phyloP scores from a whole-genome alignment of 305 asterid genomes.

The Euphrasia arctica region DNA sequence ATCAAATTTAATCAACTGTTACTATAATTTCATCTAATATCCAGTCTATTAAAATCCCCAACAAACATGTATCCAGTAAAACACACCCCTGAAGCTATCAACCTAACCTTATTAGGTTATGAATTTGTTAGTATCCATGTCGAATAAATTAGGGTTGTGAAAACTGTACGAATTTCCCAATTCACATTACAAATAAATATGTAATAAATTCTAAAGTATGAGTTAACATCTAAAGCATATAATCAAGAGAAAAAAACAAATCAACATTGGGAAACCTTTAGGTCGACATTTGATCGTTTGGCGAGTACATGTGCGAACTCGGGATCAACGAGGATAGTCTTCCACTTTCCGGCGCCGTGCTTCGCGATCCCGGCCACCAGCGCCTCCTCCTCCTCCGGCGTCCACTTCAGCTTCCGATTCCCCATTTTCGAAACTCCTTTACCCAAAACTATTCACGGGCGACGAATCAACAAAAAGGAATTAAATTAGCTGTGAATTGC shows the following conservation, averaged over 20 bases:
- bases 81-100: too few relatives aligned
- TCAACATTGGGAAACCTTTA: not conserved
- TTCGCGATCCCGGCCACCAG: slow-evolving; percentile 81
- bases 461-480: not conserved
- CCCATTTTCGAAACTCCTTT: slow-evolving; percentile 46
- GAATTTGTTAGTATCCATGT: too few relatives aligned
- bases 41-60: too few relatives aligned
- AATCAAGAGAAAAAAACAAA: not conserved
- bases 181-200: not conserved
- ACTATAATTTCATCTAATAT: too few relatives aligned
- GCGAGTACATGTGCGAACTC: not conserved
- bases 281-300: slow-evolving; percentile 6
- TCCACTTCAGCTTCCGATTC: slow-evolving; percentile 97
- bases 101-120: too few relatives aligned
- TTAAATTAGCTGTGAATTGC: not conserved
- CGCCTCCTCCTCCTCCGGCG: slow-evolving; percentile 89
- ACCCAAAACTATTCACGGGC: not conserved
- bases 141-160: not conserved
- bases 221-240: not conserved
- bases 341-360: slow-evolving; percentile 98
- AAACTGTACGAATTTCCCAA: not conserved
- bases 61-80: too few relatives aligned
- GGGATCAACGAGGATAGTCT: slow-evolving; percentile 40
- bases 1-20: too few relatives aligned
- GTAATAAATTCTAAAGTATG: not conserved